These are phyloP conservation scores for Ophiostoma populinum DNA, from an alignment of 2,329 filamentous ascomycete genomes.

Conservation along the genomic window DNA sequence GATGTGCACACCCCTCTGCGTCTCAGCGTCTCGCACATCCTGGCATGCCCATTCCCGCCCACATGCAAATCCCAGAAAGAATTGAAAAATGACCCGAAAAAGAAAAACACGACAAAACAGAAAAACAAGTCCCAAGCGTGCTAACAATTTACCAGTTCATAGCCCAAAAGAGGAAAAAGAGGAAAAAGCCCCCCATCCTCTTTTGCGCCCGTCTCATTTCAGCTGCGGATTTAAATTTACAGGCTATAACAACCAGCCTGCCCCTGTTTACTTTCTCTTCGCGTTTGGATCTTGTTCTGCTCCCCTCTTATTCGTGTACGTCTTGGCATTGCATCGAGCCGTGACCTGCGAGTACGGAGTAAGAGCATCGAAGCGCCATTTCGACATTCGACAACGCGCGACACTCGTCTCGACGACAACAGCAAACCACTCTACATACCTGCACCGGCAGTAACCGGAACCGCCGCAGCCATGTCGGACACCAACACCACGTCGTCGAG, in stretches of 20 bases:
- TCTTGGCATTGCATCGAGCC: constrained; percentile 2
- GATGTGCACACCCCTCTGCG: no score
- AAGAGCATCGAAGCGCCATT: no score
- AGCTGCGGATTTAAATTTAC: no score
- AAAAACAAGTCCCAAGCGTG: not conserved
- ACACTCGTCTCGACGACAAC: no score
- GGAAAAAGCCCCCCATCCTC: not conserved
- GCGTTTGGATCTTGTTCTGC: not conserved
- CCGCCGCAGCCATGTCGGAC: constrained; percentile 5
- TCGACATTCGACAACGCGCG: no score
- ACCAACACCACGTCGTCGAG: constrained; percentile 5
- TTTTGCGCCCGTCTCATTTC: not conserved
- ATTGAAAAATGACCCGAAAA: not conserved
- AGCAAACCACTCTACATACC: not conserved
- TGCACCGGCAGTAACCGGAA: constrained; percentile 5
- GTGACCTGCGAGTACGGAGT: not conserved
- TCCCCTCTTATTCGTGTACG: not conserved
- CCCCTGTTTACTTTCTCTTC: constrained; percentile 3
- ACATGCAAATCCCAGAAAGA: not conserved
- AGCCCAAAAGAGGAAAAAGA: not conserved
- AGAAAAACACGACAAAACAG: not conserved
- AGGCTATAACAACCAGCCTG: no score
- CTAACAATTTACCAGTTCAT: no score
- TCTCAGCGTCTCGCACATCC: no score
- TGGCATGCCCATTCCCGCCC: no score